These are phyloP conservation scores for Trametes punicea DNA, from an alignment of 768 basidiomycete genomes.

Conservation along the genomic window DNA sequence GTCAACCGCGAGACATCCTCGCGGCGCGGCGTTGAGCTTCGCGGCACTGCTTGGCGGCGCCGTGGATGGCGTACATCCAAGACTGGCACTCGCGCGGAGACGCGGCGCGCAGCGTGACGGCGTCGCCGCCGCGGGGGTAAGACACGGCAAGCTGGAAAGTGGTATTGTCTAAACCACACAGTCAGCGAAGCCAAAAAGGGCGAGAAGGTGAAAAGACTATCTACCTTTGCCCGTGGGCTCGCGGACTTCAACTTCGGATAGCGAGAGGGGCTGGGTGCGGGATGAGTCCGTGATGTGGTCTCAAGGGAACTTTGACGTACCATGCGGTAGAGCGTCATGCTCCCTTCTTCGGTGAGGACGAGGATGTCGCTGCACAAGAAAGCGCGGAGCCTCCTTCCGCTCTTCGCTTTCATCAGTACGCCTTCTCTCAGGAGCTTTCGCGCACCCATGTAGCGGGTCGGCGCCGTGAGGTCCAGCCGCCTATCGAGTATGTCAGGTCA, in stretches of 20 bases:
- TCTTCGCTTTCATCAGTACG: slow-evolving; percentile 73
- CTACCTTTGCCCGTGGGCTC: slow-evolving; percentile 50
- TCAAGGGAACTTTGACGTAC: slow-evolving; percentile 40
- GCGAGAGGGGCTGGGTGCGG: slow-evolving; percentile 59
- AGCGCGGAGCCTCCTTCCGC: slow-evolving; percentile 69
- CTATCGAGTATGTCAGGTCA: slow-evolving; percentile 30
- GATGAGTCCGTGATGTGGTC: background rate
- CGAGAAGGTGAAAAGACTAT: slow-evolving; percentile 14
- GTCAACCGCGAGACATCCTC: slow-evolving; percentile 8
- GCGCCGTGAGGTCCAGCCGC: slow-evolving; percentile 85
- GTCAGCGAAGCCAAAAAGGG: background rate
- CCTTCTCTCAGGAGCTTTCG: slow-evolving; percentile 81
- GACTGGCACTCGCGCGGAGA: slow-evolving; percentile 57
- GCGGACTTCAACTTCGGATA: slow-evolving; percentile 62
- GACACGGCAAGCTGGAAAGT: slow-evolving; percentile 40
- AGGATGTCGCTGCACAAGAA: slow-evolving; percentile 90
- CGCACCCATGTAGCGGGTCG: slow-evolving; percentile 81
- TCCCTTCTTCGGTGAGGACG: slow-evolving; percentile 73
- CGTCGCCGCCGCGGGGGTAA: slow-evolving; percentile 20
- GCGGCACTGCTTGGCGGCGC: slow-evolving; percentile 41
- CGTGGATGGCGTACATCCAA: slow-evolving; percentile 46
- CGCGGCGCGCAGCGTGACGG: slow-evolving; percentile 34
- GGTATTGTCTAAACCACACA: slow-evolving; percentile 51
- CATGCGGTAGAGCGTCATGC: slow-evolving; percentile 76
- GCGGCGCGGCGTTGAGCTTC: slow-evolving; percentile 43